These are phyloP conservation scores for Cutaneotrichosporon cavernicola DNA, from an alignment of 1,284 basidiomycete species.

Conservation along the genomic window DNA sequence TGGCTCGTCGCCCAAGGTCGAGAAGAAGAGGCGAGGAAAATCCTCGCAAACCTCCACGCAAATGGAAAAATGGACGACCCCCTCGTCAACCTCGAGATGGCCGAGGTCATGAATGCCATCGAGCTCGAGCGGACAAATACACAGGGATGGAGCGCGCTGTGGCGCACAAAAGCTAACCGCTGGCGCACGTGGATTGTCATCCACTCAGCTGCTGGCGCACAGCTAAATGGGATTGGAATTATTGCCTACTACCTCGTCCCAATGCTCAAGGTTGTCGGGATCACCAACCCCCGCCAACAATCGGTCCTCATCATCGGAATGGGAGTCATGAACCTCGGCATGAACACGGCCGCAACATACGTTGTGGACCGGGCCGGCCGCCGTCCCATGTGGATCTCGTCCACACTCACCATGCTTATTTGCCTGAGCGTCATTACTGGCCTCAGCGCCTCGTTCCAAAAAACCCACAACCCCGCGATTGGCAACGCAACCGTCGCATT, in stretches of 20 bases:
- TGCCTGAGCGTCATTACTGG: constrained; percentile 20
- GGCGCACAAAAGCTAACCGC: constrained; percentile 17
- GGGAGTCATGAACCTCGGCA: constrained; percentile 20
- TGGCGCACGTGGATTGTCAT: constrained; percentile 17
- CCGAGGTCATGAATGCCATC: constrained; percentile 31
- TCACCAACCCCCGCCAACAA: constrained; percentile 18
- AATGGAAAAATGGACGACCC: constrained; percentile 30
- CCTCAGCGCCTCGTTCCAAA: constrained; percentile 14
- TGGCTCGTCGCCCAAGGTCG: constrained; percentile 60
- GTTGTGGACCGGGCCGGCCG: constrained; percentile 22
- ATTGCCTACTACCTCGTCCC: constrained; percentile 26
- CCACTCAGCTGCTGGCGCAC: constrained; percentile 13
- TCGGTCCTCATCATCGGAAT: constrained; percentile 20
- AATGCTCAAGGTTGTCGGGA: constrained; percentile 23
- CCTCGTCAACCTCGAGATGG: constrained; percentile 30
- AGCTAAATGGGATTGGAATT: constrained; percentile 19
- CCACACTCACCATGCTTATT: constrained; percentile 28
- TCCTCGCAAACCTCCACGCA: constrained; percentile 38
- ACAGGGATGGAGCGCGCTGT: constrained; percentile 7
- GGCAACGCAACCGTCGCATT: constrained; percentile 22
- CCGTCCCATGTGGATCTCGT: constrained; percentile 22
- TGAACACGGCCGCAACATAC: neutral
- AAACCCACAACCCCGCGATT: constrained; percentile 9
- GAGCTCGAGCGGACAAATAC: constrained; percentile 35
- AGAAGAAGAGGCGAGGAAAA: constrained; percentile 33